A percentile compares a stretch with the other conserved stretches of the same genome.
Evolutionary conservation across 192 early-diverging fungal genomes (phyloP).

Genomic region (Cetraspora pellucida): DNA sequence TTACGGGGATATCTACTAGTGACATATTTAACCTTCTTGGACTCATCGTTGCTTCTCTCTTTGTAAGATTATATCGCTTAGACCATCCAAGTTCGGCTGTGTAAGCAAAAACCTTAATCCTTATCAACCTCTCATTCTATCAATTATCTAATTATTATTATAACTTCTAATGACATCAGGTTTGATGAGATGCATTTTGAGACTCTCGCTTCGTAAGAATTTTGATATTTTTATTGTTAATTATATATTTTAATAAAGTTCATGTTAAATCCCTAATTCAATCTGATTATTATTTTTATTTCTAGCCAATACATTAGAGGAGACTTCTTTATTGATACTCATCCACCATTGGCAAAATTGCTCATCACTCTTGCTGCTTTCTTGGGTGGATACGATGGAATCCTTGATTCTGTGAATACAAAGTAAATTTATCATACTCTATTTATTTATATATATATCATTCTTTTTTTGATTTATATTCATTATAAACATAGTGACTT

Average conservation of each 20-base stretch:
- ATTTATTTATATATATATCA: neutral
- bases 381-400: slow-evolving; percentile 85
- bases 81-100: slow-evolving; percentile 50
- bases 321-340: slow-evolving; percentile 93
- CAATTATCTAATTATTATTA: neutral
- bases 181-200: slow-evolving; percentile 99
- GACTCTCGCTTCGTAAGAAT: slow-evolving; percentile 72
- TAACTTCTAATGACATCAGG: slow-evolving; percentile 48
- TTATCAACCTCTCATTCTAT: neutral
- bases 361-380: slow-evolving; percentile 77
- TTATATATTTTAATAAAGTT: too few relatives aligned
- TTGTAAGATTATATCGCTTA: slow-evolving; percentile 49
- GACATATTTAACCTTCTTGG: slow-evolving; percentile 38
- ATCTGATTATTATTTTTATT: neutral
- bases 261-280: neutral
- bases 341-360: slow-evolving; percentile 95
- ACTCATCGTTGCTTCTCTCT: slow-evolving; percentile 41
- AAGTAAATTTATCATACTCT: slow-evolving; percentile 44
- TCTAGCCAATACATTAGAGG: slow-evolving; percentile 75
- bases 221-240: too few relatives aligned
- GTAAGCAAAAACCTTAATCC: slow-evolving; percentile 39
- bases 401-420: slow-evolving; percentile 92
- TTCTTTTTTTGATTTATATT: neutral
- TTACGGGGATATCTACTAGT: neutral
- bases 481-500: slow-evolving; percentile 67